These are phyloP conservation scores for Aspergillus uvarum DNA, from an alignment of 2,329 filamentous ascomycete genomes.

Conservation along the genomic window DNA sequence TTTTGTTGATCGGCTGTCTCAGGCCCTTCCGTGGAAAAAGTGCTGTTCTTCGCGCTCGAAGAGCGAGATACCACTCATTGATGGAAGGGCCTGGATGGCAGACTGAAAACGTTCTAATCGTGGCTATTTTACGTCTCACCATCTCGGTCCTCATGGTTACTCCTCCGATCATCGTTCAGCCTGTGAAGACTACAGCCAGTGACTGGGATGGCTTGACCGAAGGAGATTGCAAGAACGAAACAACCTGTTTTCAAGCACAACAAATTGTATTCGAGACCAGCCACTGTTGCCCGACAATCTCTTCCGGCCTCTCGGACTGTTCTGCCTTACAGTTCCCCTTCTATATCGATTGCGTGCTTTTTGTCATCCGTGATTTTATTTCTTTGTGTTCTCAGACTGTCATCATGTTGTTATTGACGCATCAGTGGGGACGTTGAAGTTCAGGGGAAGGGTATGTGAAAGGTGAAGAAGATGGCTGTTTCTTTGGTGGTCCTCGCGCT, in stretches of 20 bases:
- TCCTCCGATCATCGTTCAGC: slow-evolving; percentile 16
- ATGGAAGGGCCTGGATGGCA: slow-evolving; percentile 24
- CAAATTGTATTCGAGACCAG: slow-evolving; percentile 20
- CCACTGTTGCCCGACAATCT: slow-evolving; percentile 21
- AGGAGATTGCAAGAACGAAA: slow-evolving; percentile 35
- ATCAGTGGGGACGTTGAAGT: slow-evolving; percentile 26
- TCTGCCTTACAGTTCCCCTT: slow-evolving; percentile 15
- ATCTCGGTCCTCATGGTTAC: slow-evolving; percentile 22
- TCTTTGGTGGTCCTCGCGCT: slow-evolving; percentile 12
- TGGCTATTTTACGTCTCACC: slow-evolving; percentile 37
- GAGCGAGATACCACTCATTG: slow-evolving; percentile 12
- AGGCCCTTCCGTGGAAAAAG: slow-evolving; percentile 5
- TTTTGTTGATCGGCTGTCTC: slow-evolving; percentile 19
- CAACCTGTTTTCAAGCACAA: slow-evolving; percentile 25
- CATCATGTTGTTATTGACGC: slow-evolving; percentile 28
- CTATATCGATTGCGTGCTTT: slow-evolving; percentile 12
- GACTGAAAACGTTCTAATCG: slow-evolving; percentile 34
- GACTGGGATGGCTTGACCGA: slow-evolving; percentile 28
- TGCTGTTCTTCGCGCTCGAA: neutral
- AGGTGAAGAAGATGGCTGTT: slow-evolving; percentile 21
- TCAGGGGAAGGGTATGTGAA: slow-evolving; percentile 25
- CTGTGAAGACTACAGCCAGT: slow-evolving; percentile 10
- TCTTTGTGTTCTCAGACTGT: slow-evolving; percentile 18
- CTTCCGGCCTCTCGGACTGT: slow-evolving; percentile 2
- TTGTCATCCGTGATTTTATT: slow-evolving; percentile 14